Evolutionary conservation across 495 filamentous ascomycete species (phyloP).

Genomic region (Astrothelium macrocarpum): DNA sequence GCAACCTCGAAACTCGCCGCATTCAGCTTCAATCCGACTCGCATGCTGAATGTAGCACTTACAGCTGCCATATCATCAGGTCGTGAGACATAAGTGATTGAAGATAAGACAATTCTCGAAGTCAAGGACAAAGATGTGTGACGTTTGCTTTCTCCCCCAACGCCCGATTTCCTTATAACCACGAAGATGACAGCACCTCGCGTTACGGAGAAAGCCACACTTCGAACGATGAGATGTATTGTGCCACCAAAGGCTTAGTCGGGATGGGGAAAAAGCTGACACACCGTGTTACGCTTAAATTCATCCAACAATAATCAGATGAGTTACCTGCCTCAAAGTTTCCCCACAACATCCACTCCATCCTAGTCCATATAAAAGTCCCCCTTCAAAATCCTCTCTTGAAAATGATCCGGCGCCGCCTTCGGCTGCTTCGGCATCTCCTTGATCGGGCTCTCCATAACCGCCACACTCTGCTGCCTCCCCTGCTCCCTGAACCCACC

Average conservation of each 20-base stretch:
- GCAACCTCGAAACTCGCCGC: neutral
- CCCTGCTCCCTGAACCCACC: neutral
- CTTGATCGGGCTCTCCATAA: slow-evolving; percentile 52
- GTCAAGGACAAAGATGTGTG: neutral
- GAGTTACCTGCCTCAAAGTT: too few species aligned
- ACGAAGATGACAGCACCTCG: neutral
- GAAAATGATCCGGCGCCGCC: slow-evolving; percentile 75
- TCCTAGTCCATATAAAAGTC: slow-evolving; percentile 93
- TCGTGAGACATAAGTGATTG: neutral
- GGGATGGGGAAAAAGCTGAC: neutral
- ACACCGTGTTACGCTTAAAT: neutral
- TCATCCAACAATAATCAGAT: too few species aligned
- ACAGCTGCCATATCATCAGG: neutral
- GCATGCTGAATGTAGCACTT: neutral
- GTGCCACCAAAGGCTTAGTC: too few species aligned
- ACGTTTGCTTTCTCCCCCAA: neutral
- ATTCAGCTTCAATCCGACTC: neutral
- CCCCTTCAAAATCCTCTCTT: slow-evolving; percentile 92
- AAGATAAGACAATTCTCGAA: neutral
- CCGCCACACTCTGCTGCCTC: slow-evolving; percentile 49
- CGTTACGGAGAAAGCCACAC: neutral
- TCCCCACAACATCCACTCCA: too few species aligned
- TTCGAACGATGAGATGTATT: neutral
- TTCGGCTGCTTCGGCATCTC: slow-evolving; percentile 37
- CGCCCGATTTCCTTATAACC: neutral